Conservation (phyloP, 2,329 filamentous ascomycete species). For the Trichoderma lentiforme region DNA sequence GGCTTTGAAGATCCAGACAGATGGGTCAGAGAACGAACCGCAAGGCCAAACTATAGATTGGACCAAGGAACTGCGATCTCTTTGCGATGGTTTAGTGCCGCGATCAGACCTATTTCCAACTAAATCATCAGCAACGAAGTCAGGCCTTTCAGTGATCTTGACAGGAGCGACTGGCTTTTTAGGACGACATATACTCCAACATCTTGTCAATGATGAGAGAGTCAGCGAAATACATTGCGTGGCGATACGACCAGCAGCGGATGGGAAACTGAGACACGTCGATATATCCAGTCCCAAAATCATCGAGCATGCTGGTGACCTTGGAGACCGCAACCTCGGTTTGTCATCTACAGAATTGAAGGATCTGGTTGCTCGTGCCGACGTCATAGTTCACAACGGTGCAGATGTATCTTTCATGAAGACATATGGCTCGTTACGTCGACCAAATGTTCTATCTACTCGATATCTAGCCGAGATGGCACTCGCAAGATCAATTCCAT, state of each 20-base stretch:
- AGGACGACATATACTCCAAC: neutral
- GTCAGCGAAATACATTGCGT: neutral
- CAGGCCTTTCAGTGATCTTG: neutral
- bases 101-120: neutral
- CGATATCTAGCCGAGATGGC: neutral
- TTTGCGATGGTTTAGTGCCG: neutral
- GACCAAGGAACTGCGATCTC: neutral
- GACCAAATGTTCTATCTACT: neutral
- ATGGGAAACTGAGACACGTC: neutral
- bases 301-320: neutral
- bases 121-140: neutral
- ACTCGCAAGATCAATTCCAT: neutral
- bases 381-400: neutral
- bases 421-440: neutral
- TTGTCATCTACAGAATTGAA: neutral
- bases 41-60: neutral
- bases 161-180: neutral
- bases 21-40: neutral
- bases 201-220: neutral
- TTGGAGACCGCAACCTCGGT: neutral
- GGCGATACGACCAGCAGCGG: neutral
- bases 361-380: neutral
- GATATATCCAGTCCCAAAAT: neutral
- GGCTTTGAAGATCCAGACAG: neutral
- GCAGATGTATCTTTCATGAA: neutral